Base-by-base conservation (phyloP, 176 grass and related monocot genomes). In the Secale cereale region DNA sequence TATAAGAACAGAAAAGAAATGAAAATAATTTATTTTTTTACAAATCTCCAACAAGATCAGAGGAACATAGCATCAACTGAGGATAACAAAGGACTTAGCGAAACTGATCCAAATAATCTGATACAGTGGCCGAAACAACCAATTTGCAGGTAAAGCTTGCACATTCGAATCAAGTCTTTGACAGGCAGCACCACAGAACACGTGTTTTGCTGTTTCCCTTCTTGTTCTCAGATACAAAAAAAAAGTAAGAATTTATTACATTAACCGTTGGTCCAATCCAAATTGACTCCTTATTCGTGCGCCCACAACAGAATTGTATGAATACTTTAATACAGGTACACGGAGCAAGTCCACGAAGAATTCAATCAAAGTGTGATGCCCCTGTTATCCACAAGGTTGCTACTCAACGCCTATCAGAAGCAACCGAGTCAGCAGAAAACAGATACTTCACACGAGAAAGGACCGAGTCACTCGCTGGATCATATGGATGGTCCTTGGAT, bases 401-500 rank as follows among this genome's bases (percentile, higher is more conserved):
- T 29, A 41, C 25, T 88, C 59, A 97, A 69, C 95, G 81, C 88
- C 95, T 91, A 7, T 86, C 95, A 11, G 90, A 89, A 11, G 94
- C 89, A 54, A 52, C 48, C 48, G 95, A 94, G 81, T 97, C 95
- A 8, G 90, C 10, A 41, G 88, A 91, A 80, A 97, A 97, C 36
- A 97, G 89, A 67, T 97, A 91, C 50, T 81, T 89, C 84, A 97
- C 95, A 1, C 95, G 90, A 85, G 92, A 97, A 64, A 94, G 86
- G 13, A 91, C 92, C 0, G 94, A 97, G 77, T 97, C 92, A 4
- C 81, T 87, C 15, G 84, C 88, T 14, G 92, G 94, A 60, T 97
- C 95, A 70, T 97, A 97, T 0, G 95, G 95, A 88, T 97, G 92
- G 19, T 97, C 95, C 90, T 97, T 97, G 63, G 94, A 94, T 71